Percentiles rank a stretch among this genome's conserved stretches.
phyloP scores from a whole-genome alignment of 169 alveolate genomes.

The Plasmodium blacklocki region DNA sequence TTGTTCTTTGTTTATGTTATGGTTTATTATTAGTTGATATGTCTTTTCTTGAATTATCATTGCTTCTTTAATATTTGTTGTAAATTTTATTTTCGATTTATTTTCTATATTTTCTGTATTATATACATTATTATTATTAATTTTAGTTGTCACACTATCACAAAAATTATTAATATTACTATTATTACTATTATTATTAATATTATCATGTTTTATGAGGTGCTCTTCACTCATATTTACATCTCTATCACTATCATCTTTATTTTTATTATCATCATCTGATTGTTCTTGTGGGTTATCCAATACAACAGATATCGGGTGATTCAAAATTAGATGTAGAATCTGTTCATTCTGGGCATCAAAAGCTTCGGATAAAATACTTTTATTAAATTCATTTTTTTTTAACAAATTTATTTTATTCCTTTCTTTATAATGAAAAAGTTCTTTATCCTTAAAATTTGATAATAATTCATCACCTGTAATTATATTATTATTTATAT shows the following conservation, averaged over 20 bases:
- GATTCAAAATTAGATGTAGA: constrained; percentile 81
- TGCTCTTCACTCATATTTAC: background rate
- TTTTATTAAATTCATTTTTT: constrained; percentile 78
- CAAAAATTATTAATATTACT: background rate
- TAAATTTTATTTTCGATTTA: background rate
- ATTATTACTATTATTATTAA: background rate
- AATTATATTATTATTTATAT: no score
- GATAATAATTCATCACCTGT: background rate
- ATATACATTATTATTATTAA: background rate
- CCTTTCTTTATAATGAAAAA: constrained; percentile 39
- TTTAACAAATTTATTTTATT: constrained; percentile 71
- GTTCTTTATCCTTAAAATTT: constrained; percentile 6
- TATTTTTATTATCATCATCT: background rate
- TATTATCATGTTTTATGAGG: background rate
- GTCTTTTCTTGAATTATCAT: constrained; percentile 50
- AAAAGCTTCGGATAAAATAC: constrained; percentile 81
- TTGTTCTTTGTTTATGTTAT: constrained; percentile 9
- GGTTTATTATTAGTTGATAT: constrained; percentile 17
- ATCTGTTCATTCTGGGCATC: constrained; percentile 78
- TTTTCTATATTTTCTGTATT: background rate
- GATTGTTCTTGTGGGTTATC: constrained; percentile 12
- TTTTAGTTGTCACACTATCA: no score
- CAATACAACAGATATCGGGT: constrained; percentile 77
- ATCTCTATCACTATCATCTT: background rate
- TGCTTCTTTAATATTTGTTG: constrained; percentile 38